Evolutionary conservation across 2,329 filamentous ascomycete species (phyloP).

Genomic region (Aschersonia sp.): DNA sequence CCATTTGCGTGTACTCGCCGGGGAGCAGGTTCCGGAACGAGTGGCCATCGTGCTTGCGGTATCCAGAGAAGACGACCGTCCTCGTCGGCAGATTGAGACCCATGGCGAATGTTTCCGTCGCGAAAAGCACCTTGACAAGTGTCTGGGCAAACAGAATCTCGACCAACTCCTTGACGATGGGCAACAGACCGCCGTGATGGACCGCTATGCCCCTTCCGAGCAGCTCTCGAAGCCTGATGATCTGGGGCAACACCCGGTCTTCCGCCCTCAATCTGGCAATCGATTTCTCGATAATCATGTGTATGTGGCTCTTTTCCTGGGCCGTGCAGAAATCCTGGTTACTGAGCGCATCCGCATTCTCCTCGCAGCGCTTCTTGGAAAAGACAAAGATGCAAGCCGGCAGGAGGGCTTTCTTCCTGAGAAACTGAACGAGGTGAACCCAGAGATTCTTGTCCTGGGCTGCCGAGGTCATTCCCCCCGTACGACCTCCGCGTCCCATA

Average conservation of each 20-base stretch:
- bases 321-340: conserved; percentile 93
- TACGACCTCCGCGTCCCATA: conserved; percentile 76
- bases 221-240: conserved; percentile 72
- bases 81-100: conserved; percentile 88
- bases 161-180: conserved; percentile 95
- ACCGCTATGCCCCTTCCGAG: conserved; percentile 83
- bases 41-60: conserved; percentile 89
- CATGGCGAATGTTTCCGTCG: conserved; percentile 98
- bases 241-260: conserved; percentile 81
- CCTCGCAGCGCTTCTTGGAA: conserved; percentile 93
- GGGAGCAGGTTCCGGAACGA: conserved; percentile 81
- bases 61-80: conserved; percentile 94
- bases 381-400: conserved; percentile 97
- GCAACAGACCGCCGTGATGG: conserved; percentile 84
- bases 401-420: conserved; percentile 74
- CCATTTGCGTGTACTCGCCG: conserved; percentile 98
- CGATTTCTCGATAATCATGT: conserved; percentile 95
- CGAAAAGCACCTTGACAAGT: conserved; percentile 90
- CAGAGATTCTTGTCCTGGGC: conserved; percentile 93
- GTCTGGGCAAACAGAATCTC: conserved; percentile 94
- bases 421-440: conserved; percentile 86
- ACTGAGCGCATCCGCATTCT: conserved; percentile 87
- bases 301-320: conserved; percentile 86
- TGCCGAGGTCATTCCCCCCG: conserved; percentile 73
- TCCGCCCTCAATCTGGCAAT: conserved; percentile 82